These are phyloP conservation scores for Chrysosporium keratinophilum DNA, from an alignment of 2,329 filamentous ascomycete species.

Conservation along the genomic window DNA sequence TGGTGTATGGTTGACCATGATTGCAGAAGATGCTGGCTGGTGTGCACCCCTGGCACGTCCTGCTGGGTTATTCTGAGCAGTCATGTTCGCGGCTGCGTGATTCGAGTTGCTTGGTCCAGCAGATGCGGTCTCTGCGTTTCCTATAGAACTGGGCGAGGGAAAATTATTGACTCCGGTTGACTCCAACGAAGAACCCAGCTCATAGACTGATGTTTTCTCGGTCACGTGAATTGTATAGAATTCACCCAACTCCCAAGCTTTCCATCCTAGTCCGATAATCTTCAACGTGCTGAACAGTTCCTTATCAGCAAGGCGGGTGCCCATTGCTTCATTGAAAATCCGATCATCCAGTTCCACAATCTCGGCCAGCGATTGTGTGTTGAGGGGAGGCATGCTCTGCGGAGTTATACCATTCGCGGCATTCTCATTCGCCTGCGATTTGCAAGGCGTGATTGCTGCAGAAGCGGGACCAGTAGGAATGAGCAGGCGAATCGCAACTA, in stretches of 20 bases:
- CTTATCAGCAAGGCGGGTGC: slow-evolving; percentile 25
- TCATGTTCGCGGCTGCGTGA: background rate
- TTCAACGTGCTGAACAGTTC: slow-evolving; percentile 26
- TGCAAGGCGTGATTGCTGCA: slow-evolving; percentile 6
- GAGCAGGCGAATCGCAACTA: slow-evolving; percentile 34
- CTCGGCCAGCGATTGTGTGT: slow-evolving; percentile 24
- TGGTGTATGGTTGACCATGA: background rate
- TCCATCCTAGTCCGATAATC: slow-evolving; percentile 32
- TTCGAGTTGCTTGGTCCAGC: background rate
- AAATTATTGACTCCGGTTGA: background rate
- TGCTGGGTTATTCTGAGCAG: background rate
- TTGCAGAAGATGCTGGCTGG: background rate
- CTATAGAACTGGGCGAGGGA: background rate
- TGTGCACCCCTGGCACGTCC: background rate
- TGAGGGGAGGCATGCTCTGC: background rate
- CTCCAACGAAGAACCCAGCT: background rate
- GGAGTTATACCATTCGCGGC: background rate
- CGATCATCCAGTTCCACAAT: slow-evolving; percentile 32
- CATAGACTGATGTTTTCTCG: background rate
- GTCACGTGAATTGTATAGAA: slow-evolving; percentile 27
- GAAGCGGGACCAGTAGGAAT: slow-evolving; percentile 23
- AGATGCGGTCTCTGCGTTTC: background rate
- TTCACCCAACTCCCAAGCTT: slow-evolving; percentile 30
- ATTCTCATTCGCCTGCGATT: background rate
- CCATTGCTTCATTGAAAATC: slow-evolving; percentile 25